phyloP scores from a whole-genome alignment of 371 early-diverging fungal genomes.

The Actinomucor elegans region DNA sequence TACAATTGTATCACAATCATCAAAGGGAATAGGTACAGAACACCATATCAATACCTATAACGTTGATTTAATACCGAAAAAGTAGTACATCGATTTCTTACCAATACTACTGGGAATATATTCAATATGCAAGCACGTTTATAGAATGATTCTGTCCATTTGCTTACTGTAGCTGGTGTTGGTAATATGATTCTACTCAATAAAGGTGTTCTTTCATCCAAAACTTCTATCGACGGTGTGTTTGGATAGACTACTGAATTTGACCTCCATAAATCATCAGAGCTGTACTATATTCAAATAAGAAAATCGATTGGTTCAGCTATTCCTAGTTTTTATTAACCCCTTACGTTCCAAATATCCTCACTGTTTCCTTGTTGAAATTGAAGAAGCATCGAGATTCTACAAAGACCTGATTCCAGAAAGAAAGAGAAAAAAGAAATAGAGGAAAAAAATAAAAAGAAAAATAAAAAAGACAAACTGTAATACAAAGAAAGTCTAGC shows the following conservation, averaged over 20 bases:
- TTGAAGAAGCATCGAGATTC: conserved; percentile 26
- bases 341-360: conserved; percentile 30
- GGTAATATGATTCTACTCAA: conserved; percentile 36
- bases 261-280: conserved; percentile 29
- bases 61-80: too few species aligned
- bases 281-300: conserved; percentile 14
- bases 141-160: conserved; percentile 51
- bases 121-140: conserved; percentile 39
- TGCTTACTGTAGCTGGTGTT: conserved; percentile 36
- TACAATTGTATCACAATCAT: conserved; percentile 20
- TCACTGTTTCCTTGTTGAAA: conserved; percentile 33
- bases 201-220: conserved; percentile 44
- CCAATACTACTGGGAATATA: conserved; percentile 43
- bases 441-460: background rate
- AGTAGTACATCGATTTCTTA: too few species aligned
- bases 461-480: background rate
- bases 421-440: background rate
- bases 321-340: background rate
- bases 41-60: conserved; percentile 36
- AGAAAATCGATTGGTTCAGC: background rate
- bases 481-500: too few species aligned
- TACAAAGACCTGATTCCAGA: too few species aligned
- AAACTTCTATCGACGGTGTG: conserved; percentile 14
- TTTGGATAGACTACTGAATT: conserved; percentile 9
- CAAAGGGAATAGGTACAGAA: conserved; percentile 36